Conservation (phyloP, 2,329 filamentous ascomycete genomes). For the Claviceps pazoutovae region DNA sequence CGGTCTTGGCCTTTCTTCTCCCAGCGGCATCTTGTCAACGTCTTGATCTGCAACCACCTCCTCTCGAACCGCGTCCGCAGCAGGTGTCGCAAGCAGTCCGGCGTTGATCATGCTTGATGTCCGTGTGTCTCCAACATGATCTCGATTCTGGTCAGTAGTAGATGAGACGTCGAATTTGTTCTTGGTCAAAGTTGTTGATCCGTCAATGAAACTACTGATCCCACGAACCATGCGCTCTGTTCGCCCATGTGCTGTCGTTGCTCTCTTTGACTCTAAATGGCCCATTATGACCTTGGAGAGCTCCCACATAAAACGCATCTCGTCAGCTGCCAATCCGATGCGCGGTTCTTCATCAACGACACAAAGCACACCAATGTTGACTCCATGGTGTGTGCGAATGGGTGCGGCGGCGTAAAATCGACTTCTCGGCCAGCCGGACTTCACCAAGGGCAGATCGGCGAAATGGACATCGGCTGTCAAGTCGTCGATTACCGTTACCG, state of each 20-base stretch:
- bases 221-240: constrained; percentile 21
- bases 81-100: background rate
- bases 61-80: background rate
- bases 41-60: background rate
- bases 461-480: constrained; percentile 14
- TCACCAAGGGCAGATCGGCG: constrained; percentile 9
- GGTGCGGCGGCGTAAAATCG: constrained; percentile 22
- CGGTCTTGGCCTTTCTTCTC: background rate
- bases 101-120: background rate
- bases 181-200: background rate
- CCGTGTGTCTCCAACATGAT: constrained; percentile 11
- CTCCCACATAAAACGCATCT: constrained; percentile 10
- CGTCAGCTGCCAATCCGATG: constrained; percentile 10
- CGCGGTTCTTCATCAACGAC: constrained; percentile 9
- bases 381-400: constrained; percentile 17
- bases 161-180: background rate
- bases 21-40: background rate
- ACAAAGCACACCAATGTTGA: constrained; percentile 22
- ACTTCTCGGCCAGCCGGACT: constrained; percentile 6
- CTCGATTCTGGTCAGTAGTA: background rate
- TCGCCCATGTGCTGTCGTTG: constrained; percentile 11
- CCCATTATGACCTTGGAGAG: constrained; percentile 16
- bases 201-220: constrained; percentile 17
- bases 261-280: constrained; percentile 16
- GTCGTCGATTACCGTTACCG: background rate